phyloP scores from a whole-genome alignment of 495 filamentous ascomycete species.

The Evernia prunastri region DNA sequence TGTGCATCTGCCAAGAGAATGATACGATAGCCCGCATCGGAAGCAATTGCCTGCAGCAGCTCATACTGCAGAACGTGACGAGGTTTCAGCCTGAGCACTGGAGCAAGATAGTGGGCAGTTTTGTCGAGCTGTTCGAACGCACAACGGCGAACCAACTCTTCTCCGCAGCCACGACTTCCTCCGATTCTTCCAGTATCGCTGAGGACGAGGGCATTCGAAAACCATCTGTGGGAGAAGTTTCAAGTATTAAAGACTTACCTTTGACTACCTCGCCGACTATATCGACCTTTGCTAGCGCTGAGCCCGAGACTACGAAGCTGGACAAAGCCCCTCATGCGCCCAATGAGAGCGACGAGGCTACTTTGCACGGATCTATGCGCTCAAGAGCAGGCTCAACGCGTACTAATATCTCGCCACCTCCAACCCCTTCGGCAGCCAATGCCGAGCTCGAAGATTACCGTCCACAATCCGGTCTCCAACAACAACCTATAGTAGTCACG shows the following conservation, averaged over 20 bases:
- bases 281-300: slow-evolving; percentile 10
- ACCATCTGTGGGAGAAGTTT: slow-evolving; percentile 20
- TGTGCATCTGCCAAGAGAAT: slow-evolving; percentile 98
- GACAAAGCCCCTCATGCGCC: slow-evolving; percentile 20
- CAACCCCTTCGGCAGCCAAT: slow-evolving; percentile 16
- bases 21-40: slow-evolving; percentile 97
- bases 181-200: slow-evolving; percentile 26
- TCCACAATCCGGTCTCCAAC: slow-evolving; percentile 62
- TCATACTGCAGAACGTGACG: slow-evolving; percentile 90
- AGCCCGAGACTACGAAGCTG: slow-evolving; percentile 32
- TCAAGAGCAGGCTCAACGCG: slow-evolving; percentile 13
- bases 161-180: slow-evolving; percentile 66
- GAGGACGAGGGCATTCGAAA: slow-evolving; percentile 23
- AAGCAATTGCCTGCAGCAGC: slow-evolving; percentile 92
- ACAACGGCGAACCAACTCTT: slow-evolving; percentile 94
- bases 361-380: slow-evolving; percentile 12
- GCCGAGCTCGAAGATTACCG: slow-evolving; percentile 83
- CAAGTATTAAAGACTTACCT: slow-evolving; percentile 29
- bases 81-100: slow-evolving; percentile 86
- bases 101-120: slow-evolving; percentile 87
- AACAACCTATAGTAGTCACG: slow-evolving; percentile 86
- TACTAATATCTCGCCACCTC: slow-evolving; percentile 21
- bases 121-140: slow-evolving; percentile 88
- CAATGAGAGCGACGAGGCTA: slow-evolving; percentile 29
- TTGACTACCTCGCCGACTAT: slow-evolving; percentile 28